Base-by-base conservation (phyloP, 352 stramenopile species). In the Pythium utonaiense region DNA sequence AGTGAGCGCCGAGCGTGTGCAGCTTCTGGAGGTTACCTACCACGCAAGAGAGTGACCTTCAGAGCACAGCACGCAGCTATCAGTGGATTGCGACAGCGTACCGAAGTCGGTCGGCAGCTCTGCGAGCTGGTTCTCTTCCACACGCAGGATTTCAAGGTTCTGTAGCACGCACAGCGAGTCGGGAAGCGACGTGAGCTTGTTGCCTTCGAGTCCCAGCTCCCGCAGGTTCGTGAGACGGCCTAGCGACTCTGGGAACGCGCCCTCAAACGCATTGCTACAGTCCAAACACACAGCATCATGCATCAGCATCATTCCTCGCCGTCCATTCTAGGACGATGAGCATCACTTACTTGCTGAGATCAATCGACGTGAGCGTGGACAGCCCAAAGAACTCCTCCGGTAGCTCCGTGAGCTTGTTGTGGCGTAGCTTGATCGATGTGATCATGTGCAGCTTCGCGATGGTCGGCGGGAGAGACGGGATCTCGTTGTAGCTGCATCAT, bases 341-440 rank as follows among this genome's bases (percentile, higher is more conserved):
- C 9, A n/a, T 9, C 24, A 53, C 57, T n/a, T 75, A 93, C 84
- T 91, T 89, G 82, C 84, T 91, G 4, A 93, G 66, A 40, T 93
- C 84, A 14, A 93, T 67, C 14, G 70, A 86, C 25, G 67, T 78
- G 17, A 94, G 71, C 22, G 73, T 83, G 17, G 64, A 71, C 2
- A 93, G 25, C 16, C 71, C 69, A 64, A 83, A 93, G 17, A 93
- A 66, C 5, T 64, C 57, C n/a, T 78, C 34, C 12, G 84, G 84
- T 4, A 93, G 19, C 42, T 73, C 38, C 0, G 33, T 57, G 13
- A 93, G 67, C 34, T 76, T 62, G 34, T 93, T 93, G 61, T 93
- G 84, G 14, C 80, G 79, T 52, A 93, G 77, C 61, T 91, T 91
- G 61, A 91, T 74, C 28, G 65, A 87, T 24, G 67, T 58, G 21